Conservation (phyloP, 2,329 filamentous ascomycete species). For the Coniella vitis region DNA sequence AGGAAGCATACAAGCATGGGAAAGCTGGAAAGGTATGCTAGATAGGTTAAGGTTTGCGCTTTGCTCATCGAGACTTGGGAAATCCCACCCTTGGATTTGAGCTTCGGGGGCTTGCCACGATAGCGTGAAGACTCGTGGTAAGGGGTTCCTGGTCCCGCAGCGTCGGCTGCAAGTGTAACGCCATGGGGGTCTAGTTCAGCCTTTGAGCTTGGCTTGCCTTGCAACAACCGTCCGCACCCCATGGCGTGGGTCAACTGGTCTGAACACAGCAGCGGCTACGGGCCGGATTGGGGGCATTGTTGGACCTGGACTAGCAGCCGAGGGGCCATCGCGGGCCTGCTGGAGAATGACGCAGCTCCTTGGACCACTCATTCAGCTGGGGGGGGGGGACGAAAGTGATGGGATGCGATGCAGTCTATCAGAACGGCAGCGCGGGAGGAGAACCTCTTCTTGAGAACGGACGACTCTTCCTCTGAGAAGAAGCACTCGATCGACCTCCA, state of each 20-base stretch:
- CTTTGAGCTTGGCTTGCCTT: neutral
- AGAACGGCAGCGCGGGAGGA: too few relatives aligned
- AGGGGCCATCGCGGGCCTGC: neutral
- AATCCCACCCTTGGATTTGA: neutral
- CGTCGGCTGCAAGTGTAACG: conserved; percentile 4
- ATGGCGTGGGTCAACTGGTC: neutral
- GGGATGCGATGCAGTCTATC: too few relatives aligned
- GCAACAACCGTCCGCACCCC: conserved; percentile 4
- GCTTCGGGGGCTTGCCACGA: neutral
- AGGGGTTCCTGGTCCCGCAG: conserved; percentile 4
- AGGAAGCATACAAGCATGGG: too few relatives aligned
- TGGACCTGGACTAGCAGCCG: neutral
- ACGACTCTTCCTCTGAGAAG: too few relatives aligned
- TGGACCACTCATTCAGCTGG: too few relatives aligned
- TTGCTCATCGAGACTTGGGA: neutral
- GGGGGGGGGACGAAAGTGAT: too few relatives aligned
- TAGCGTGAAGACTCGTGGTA: conserved; percentile 2
- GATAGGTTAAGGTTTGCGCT: too few relatives aligned
- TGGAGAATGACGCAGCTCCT: too few relatives aligned
- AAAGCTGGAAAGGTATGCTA: neutral
- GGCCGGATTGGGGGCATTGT: neutral
- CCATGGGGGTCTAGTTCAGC: conserved; percentile 4
- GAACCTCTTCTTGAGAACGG: too few relatives aligned
- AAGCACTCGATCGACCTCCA: too few relatives aligned
- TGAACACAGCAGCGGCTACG: too few relatives aligned